These are phyloP conservation scores for Tolypocladium guangdongense DNA, from an alignment of 2,329 filamentous ascomycete species.

Conservation along the genomic window DNA sequence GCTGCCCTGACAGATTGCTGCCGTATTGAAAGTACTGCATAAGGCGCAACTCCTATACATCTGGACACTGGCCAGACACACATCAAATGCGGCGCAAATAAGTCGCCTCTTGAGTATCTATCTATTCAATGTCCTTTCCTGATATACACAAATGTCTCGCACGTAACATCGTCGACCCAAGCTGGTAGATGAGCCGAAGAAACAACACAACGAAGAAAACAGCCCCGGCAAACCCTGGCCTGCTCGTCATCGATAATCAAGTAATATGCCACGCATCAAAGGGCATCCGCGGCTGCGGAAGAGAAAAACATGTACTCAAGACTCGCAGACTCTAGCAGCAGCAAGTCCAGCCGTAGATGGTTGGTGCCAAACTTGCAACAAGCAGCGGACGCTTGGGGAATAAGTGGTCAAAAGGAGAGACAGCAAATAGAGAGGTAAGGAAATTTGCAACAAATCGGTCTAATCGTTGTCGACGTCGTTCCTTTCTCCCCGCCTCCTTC, in stretches of 20 bases:
- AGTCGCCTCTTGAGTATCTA: not conserved
- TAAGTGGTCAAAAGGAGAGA: not conserved
- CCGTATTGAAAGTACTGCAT: not conserved
- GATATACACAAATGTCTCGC: not conserved
- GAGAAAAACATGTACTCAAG: not conserved
- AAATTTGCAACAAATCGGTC: not conserved
- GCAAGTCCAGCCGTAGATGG: not conserved
- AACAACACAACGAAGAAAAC: not conserved
- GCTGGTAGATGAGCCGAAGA: not conserved
- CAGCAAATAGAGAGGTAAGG: not conserved
- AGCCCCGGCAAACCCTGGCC: not conserved
- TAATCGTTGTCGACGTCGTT: conserved; percentile 18
- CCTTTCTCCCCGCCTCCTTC: conserved; percentile 28
- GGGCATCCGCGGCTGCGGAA: not conserved
- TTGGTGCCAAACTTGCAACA: not conserved
- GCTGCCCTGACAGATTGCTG: not conserved
- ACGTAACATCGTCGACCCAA: not conserved
- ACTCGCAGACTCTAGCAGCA: not conserved
- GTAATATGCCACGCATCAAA: not conserved
- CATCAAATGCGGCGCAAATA: not conserved
- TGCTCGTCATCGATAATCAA: not conserved
- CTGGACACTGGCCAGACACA: not conserved
- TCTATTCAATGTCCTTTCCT: not conserved
- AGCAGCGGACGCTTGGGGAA: not conserved
- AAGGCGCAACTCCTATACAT: not conserved